These are phyloP conservation scores for Mortierella sp. DNA, from an alignment of 371 early-diverging fungal species.

Conservation along the genomic window DNA sequence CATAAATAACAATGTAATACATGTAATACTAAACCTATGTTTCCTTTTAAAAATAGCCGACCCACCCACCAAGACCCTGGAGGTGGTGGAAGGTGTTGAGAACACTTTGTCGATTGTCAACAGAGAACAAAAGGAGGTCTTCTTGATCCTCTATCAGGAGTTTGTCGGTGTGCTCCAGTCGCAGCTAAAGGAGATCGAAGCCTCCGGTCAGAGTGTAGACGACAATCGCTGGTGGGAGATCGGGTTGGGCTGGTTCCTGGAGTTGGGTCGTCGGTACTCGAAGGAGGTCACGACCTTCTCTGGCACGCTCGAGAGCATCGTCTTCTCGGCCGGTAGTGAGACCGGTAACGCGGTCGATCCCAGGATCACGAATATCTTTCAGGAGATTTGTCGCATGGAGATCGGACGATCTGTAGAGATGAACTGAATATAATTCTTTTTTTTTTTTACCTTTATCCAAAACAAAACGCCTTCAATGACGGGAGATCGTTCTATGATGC, in stretches of 20 bases:
- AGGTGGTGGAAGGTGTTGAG: slow-evolving; percentile 66
- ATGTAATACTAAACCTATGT: too few species aligned
- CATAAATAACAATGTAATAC: too few species aligned
- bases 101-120: slow-evolving; percentile 72
- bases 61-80: slow-evolving; percentile 34
- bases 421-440: slow-evolving; percentile 19
- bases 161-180: slow-evolving; percentile 72
- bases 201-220: slow-evolving; percentile 61
- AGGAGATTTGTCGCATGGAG: slow-evolving; percentile 62
- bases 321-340: slow-evolving; percentile 69
- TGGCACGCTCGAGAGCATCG: slow-evolving; percentile 74
- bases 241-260: slow-evolving; percentile 85
- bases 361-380: slow-evolving; percentile 65
- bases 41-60: slow-evolving; percentile 39
- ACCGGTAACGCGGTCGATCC: slow-evolving; percentile 57
- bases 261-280: slow-evolving; percentile 81
- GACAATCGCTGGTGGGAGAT: slow-evolving; percentile 73
- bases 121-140: slow-evolving; percentile 87
- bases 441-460: background rate
- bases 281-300: slow-evolving; percentile 72
- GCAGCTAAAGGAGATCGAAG: slow-evolving; percentile 55
- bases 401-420: slow-evolving; percentile 48
- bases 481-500: too few species aligned
- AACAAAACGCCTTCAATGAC: too few species aligned
- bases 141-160: slow-evolving; percentile 78